Evolutionary conservation across 768 basidiomycete genomes (phyloP).

Genomic region (Pholiota microspora): DNA sequence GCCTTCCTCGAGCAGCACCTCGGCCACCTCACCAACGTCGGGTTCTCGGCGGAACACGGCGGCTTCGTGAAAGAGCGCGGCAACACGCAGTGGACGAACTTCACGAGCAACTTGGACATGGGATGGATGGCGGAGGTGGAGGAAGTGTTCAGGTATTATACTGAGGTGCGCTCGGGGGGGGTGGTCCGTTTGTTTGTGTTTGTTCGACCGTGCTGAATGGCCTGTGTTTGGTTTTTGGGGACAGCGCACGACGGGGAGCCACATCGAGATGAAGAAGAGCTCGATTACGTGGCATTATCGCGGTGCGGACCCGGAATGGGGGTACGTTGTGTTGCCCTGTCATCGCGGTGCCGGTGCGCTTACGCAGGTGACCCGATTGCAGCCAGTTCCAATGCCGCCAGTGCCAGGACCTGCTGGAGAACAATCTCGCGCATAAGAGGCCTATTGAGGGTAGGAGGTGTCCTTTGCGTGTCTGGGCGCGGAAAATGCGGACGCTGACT

Average conservation of each 20-base stretch:
- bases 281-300: slow-evolving; percentile 99
- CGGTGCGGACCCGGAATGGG: slow-evolving; percentile 92
- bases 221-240: slow-evolving; percentile 4
- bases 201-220: slow-evolving; percentile 8
- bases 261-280: slow-evolving; percentile 96
- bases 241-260: slow-evolving; percentile 93
- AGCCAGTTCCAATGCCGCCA: slow-evolving; percentile 94
- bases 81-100: slow-evolving; percentile 70
- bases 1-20: slow-evolving; percentile 91
- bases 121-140: slow-evolving; percentile 95
- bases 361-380: no score
- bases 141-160: slow-evolving; percentile 96
- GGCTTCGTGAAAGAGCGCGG: slow-evolving; percentile 84
- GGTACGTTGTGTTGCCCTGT: no score
- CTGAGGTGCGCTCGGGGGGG: slow-evolving; percentile 69
- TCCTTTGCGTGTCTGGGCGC: background rate
- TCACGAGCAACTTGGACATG: slow-evolving; percentile 95
- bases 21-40: slow-evolving; percentile 77
- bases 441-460: slow-evolving; percentile 80
- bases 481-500: background rate
- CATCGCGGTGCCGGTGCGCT: no score
- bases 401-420: slow-evolving; percentile 94
- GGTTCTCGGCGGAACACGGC: slow-evolving; percentile 96
- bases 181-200: background rate
- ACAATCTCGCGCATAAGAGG: slow-evolving; percentile 87